phyloP scores from a whole-genome alignment of 1,284 basidiomycete genomes.

The Leccinum insolens region DNA sequence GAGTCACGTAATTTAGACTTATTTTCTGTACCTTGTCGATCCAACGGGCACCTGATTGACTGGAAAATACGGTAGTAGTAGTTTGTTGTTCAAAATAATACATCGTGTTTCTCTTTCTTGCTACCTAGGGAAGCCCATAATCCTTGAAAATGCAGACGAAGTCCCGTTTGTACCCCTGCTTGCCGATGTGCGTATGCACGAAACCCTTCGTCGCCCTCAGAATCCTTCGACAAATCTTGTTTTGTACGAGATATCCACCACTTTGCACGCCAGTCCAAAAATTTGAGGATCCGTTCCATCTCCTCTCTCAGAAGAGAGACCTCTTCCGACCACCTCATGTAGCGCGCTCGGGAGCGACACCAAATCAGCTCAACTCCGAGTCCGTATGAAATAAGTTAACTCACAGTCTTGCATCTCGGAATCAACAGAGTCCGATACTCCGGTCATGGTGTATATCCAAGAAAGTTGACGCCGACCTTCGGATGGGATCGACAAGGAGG shows the following conservation, averaged over 20 bases:
- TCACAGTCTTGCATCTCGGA: not conserved
- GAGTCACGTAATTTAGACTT: too few species aligned
- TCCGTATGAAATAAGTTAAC: not conserved
- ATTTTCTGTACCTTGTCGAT: too few species aligned
- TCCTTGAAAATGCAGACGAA: too few species aligned
- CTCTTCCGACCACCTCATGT: not conserved
- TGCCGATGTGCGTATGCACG: too few species aligned
- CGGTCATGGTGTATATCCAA: not conserved
- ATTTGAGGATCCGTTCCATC: not conserved
- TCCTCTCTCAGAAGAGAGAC: not conserved
- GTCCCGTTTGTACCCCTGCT: too few species aligned
- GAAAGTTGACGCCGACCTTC: not conserved
- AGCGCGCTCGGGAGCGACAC: not conserved
- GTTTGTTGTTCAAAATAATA: too few species aligned
- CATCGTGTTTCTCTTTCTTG: too few species aligned
- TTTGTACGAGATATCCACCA: not conserved
- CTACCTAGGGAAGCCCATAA: too few species aligned
- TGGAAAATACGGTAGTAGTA: too few species aligned
- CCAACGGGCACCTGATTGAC: too few species aligned
- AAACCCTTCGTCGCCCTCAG: too few species aligned
- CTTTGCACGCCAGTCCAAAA: not conserved
- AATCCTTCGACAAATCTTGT: too few species aligned
- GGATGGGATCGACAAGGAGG: not conserved
- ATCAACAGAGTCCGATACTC: not conserved
- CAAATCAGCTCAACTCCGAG: not conserved